A percentile compares a stretch with the other conserved stretches of the same genome.
Evolutionary conservation across 345 rosid species (phyloP).

Genomic region (Sapria himalayana): DNA sequence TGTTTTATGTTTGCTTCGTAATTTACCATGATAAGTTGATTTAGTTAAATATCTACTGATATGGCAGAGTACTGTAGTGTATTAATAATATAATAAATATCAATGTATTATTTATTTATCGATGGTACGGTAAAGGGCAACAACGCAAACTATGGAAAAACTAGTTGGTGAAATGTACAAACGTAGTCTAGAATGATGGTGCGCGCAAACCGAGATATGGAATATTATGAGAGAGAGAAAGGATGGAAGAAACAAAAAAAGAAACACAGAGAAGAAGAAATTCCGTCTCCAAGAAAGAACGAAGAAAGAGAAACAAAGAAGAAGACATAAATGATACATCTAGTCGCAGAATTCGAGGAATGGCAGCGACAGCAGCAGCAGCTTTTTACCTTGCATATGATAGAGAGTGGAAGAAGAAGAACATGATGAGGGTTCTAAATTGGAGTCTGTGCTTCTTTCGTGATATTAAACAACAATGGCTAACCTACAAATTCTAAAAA

Average conservation of each 20-base stretch:
- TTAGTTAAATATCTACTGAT: no score
- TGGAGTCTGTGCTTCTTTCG: constrained; percentile 11
- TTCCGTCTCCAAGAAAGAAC: constrained; percentile 17
- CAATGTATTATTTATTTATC: no score
- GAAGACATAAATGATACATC: constrained; percentile 28
- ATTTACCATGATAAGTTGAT: no score
- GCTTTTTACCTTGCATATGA: constrained; percentile 15
- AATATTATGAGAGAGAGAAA: constrained; percentile 7
- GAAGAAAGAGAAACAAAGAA: constrained; percentile 7
- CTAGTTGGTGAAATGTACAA: no score
- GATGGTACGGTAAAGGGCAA: no score
- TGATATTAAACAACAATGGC: constrained; percentile 18
- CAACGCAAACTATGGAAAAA: no score
- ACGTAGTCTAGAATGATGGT: no score
- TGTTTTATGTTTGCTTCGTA: no score
- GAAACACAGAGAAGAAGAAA: constrained; percentile 15
- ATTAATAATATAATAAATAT: no score
- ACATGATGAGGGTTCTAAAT: constrained; percentile 28
- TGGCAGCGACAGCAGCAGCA: no score
- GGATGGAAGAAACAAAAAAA: neutral
- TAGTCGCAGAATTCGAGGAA: constrained; percentile 28
- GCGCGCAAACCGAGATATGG: constrained; percentile 22
- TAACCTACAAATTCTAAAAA: constrained; percentile 21
- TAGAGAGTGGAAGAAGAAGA: constrained; percentile 13
- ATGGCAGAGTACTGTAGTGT: no score